These are phyloP conservation scores for Neurospora sp. DNA, from an alignment of 495 filamentous ascomycete genomes.

Conservation along the genomic window DNA sequence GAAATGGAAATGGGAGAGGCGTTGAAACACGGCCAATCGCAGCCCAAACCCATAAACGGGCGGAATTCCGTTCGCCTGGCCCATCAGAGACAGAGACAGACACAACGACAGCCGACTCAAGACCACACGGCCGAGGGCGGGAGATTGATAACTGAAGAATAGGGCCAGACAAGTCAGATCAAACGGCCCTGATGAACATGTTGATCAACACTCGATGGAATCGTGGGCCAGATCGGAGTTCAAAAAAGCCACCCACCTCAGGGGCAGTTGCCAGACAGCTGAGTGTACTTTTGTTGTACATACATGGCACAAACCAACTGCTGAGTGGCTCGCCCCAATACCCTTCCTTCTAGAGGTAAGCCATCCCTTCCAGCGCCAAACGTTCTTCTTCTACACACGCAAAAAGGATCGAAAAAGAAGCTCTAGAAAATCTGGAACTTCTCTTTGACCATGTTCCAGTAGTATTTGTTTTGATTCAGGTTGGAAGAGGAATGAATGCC, in stretches of 20 bases:
- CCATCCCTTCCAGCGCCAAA: neutral
- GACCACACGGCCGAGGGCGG: neutral
- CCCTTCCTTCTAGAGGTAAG: neutral
- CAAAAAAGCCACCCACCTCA: neutral
- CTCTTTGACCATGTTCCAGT: neutral
- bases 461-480: neutral
- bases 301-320: neutral
- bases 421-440: neutral
- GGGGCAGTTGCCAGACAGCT: neutral
- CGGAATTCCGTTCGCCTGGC: constrained; percentile 7
- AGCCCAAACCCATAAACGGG: constrained; percentile 5
- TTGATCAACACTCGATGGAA: neutral
- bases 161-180: neutral
- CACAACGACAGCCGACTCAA: too few relatives aligned
- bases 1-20: constrained; percentile 12
- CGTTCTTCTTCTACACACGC: neutral
- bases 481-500: neutral
- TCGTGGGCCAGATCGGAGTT: neutral
- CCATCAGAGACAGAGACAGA: neutral
- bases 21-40: constrained; percentile 15
- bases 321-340: neutral
- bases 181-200: neutral
- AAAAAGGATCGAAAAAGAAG: neutral
- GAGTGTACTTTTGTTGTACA: too few relatives aligned
- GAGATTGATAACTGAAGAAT: neutral